Conservation (phyloP, 768 basidiomycete genomes). For the Mycena latifolia region DNA sequence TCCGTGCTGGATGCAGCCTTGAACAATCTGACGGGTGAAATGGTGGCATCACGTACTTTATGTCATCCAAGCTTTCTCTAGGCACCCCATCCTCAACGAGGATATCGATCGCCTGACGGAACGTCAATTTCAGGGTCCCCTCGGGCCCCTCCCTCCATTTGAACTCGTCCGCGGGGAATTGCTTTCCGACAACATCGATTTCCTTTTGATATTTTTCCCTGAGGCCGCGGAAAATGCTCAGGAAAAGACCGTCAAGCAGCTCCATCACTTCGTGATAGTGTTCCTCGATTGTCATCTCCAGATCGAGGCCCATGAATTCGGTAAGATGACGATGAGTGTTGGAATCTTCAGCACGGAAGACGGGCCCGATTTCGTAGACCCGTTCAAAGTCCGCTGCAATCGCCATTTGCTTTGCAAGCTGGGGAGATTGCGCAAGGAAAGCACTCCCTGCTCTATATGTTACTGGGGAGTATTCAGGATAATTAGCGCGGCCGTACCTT, state of each 20-base stretch:
- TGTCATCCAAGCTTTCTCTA: conserved; percentile 86
- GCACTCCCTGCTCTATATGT: conserved; percentile 74
- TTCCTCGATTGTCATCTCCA: conserved; percentile 99
- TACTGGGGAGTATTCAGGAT: not conserved
- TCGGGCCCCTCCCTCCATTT: conserved; percentile 93
- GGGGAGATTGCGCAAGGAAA: conserved; percentile 96
- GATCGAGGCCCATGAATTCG: conserved; percentile 98
- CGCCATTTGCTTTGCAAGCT: conserved; percentile 99
- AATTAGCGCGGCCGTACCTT: conserved; percentile 64
- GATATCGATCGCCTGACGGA: conserved; percentile 89
- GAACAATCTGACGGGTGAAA: conserved; percentile 18
- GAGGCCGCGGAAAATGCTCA: conserved; percentile 88
- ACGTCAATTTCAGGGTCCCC: conserved; percentile 87
- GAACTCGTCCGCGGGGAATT: conserved; percentile 97
- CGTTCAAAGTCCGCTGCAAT: conserved; percentile 99
- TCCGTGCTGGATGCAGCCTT: conserved; percentile 73
- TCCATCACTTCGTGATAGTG: conserved; percentile 99
- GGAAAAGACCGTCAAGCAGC: conserved; percentile 87
- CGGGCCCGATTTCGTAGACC: conserved; percentile 96
- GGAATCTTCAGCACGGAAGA: conserved; percentile 98
- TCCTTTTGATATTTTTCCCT: conserved; percentile 83
- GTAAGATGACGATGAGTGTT: conserved; percentile 99
- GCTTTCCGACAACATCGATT: conserved; percentile 83
- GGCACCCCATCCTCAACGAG: conserved; percentile 89
- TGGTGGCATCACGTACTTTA: conserved; percentile 68